Evolutionary conservation across 495 filamentous ascomycete species (phyloP).

Genomic region (Talaromyces nanjingensis): DNA sequence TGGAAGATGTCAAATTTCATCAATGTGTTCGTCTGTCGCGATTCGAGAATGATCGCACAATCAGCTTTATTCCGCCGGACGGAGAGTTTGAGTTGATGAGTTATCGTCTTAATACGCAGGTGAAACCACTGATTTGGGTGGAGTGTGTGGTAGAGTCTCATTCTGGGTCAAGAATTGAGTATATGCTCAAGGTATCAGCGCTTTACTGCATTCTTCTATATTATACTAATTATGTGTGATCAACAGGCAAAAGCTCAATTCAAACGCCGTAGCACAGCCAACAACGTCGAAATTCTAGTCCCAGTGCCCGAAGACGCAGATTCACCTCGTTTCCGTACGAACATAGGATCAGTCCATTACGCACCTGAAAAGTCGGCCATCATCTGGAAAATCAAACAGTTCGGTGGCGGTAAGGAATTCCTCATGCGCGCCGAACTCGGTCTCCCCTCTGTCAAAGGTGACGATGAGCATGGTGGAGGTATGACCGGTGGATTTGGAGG

Average conservation of each 20-base stretch:
- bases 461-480: slow-evolving; percentile 90
- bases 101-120: slow-evolving; percentile 97
- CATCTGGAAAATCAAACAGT: slow-evolving; percentile 99
- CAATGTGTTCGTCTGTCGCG: slow-evolving; percentile 93
- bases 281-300: slow-evolving; percentile 97
- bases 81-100: slow-evolving; percentile 99
- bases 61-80: slow-evolving; percentile 97
- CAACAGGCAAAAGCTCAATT: slow-evolving; percentile 85
- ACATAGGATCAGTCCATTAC: slow-evolving; percentile 97
- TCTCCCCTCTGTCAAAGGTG: slow-evolving; percentile 87
- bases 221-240: slow-evolving; percentile 6
- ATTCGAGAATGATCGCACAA: slow-evolving; percentile 98
- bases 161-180: slow-evolving; percentile 90
- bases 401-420: slow-evolving; percentile 96
- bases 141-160: slow-evolving; percentile 96
- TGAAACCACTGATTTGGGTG: slow-evolving; percentile 98
- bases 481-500: slow-evolving; percentile 96
- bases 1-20: slow-evolving; percentile 99
- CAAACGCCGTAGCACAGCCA: slow-evolving; percentile 94
- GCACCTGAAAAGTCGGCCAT: slow-evolving; percentile 96
- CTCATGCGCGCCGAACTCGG: slow-evolving; percentile 98
- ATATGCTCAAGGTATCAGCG: slow-evolving; percentile 77
- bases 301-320: slow-evolving; percentile 98
- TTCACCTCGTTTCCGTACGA: slow-evolving; percentile 92
- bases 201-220: background rate